Base-by-base conservation (phyloP, 2,329 filamentous ascomycete species). In the Aspergillus fischeri region DNA sequence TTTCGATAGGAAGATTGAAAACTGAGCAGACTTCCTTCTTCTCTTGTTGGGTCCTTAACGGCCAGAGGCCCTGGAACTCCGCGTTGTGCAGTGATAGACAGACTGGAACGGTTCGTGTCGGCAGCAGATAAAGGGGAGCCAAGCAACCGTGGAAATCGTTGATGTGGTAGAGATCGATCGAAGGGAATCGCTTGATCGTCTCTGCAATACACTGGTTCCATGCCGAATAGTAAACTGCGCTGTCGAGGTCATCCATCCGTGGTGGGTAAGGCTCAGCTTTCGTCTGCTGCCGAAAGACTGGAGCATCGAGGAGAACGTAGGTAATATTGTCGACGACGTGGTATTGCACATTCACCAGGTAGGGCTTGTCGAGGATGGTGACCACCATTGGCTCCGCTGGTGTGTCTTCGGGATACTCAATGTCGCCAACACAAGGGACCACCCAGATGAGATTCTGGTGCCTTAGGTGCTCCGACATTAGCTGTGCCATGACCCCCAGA, bases 161-260 rank as follows among this genome's bases (percentile, higher is more conserved):
- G 69, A 86, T 84, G 66, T 87, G 85, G 68, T 87, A 87, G 14
- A 87, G 68, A 63, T 86, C 83, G 57, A 86, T 76, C 0, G 82
- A 79, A 0, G 82, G 79, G 68, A 88, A 89, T 17, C 86, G 81
- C 55, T 80, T 80, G 62, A 87, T 81, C 1, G 84, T 75, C 62
- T 86, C 79, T 4, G 86, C 84, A 63, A 89, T 87, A 67, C 86
- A 89, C 69, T 85, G 83, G 61, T 89, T 89, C 86, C 86, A 89
- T 2, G 84, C 85, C 1, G 84, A 87, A 67, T 88, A 88, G 71
- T 87, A 86, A 50, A 89, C 83, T 10, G 86, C 86, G 60, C 81
- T 85, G 60, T 86, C 84, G 53, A 88, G 77, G 66, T 89, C 86
- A 67, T 89, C 86, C 86, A 89, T 89, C 32, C 86, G 81, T 38